These are phyloP conservation scores for Eimeria nieschulzi DNA, from an alignment of 169 alveolate species.

Conservation along the genomic window DNA sequence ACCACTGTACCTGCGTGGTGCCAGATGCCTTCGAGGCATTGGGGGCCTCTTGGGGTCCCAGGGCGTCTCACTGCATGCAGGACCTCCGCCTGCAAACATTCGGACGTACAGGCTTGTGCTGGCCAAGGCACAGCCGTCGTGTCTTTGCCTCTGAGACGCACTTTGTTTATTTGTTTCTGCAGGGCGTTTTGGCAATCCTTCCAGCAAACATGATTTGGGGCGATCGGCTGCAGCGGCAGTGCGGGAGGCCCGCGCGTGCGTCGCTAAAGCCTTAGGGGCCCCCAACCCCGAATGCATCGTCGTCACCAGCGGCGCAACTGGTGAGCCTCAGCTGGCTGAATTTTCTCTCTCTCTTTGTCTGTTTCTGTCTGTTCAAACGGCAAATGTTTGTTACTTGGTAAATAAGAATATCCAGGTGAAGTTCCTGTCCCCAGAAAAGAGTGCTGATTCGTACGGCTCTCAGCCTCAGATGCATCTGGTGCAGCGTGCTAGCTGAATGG, in stretches of 20 bases:
- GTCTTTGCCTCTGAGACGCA: background rate
- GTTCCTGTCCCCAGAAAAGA: too few relatives aligned
- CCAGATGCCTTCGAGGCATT: too few relatives aligned
- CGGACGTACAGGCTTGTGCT: too few relatives aligned
- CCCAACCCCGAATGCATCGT: conserved; percentile 13
- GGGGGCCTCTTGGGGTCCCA: too few relatives aligned
- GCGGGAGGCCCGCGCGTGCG: conserved; percentile 4
- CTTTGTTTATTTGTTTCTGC: background rate
- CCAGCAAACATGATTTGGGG: conserved; percentile 47
- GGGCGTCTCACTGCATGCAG: too few relatives aligned
- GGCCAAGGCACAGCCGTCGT: background rate
- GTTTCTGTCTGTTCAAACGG: background rate
- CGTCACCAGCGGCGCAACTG: conserved; percentile 52
- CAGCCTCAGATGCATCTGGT: background rate
- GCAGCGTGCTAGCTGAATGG: background rate
- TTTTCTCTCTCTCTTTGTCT: background rate
- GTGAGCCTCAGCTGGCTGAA: conserved; percentile 6
- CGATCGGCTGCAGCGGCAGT: conserved; percentile 5
- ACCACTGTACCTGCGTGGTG: background rate
- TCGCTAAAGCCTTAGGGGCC: conserved; percentile 18
- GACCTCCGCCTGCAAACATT: too few relatives aligned
- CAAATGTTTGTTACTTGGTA: background rate
- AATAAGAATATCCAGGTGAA: too few relatives aligned
- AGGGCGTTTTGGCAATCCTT: conserved; percentile 57
- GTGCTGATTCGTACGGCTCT: background rate